Conservation (phyloP, 805 yeast species). For the Lipomyces sp. region DNA sequence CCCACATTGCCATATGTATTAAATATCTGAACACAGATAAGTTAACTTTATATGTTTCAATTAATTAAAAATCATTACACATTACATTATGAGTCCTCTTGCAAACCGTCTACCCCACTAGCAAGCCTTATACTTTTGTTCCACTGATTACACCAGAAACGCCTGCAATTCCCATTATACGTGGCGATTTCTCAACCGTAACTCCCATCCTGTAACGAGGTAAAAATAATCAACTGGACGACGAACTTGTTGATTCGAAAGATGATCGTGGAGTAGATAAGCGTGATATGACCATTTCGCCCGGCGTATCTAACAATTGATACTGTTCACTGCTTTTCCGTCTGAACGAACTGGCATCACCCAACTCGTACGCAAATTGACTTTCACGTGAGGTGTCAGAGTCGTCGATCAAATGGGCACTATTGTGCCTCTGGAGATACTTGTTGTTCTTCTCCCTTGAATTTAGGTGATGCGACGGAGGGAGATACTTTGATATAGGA, state of each 20-base stretch:
- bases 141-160: neutral
- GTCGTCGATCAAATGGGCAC: conserved; percentile 20
- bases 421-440: conserved; percentile 13
- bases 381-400: conserved; percentile 9
- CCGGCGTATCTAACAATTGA: conserved; percentile 11
- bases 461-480: neutral
- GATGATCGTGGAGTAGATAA: conserved; percentile 20
- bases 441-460: conserved; percentile 13
- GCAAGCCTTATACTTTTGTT: neutral
- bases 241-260: conserved; percentile 15
- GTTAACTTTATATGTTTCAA: neutral
- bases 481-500: conserved; percentile 16
- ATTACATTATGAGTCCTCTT: neutral
- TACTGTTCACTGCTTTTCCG: neutral
- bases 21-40: too few relatives aligned
- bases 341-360: conserved; percentile 17
- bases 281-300: conserved; percentile 22
- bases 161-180: neutral
- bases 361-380: conserved; percentile 18
- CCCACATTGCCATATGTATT: too few relatives aligned
- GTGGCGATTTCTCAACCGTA: too few relatives aligned
- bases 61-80: neutral
- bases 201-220: too few relatives aligned
- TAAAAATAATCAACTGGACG: neutral
- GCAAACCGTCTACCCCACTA: neutral